A percentile compares a stretch with the other conserved stretches of the same genome.
Evolutionary conservation across 257 asterid genomes (phyloP).

Genomic region (Schizonepeta tenuifolia): DNA sequence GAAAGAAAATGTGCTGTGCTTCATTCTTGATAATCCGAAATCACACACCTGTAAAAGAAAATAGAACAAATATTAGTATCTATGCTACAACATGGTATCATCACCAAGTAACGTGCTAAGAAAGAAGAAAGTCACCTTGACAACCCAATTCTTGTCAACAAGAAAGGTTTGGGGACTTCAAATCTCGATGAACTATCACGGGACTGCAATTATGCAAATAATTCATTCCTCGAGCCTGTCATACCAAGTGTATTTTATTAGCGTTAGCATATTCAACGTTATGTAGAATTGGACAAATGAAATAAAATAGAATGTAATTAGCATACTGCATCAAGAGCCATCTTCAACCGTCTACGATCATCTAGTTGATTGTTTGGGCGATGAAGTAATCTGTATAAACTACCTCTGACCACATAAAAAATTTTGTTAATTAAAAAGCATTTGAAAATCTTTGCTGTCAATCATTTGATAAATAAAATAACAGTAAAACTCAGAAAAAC

Average conservation of each 20-base stretch:
- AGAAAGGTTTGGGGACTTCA: conserved; percentile 98
- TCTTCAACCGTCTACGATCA: conserved; percentile 86
- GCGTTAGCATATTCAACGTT: conserved; percentile 21
- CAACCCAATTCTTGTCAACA: conserved; percentile 97
- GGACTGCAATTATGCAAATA: conserved; percentile 93
- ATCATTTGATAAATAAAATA: conserved; percentile 14
- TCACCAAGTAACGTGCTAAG: too few species aligned
- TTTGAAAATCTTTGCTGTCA: conserved; percentile 6
- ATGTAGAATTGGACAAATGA: conserved; percentile 31
- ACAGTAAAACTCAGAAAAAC: conserved; percentile 1
- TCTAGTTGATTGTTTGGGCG: conserved; percentile 93
- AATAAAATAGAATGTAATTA: conserved; percentile 19
- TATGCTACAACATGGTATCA: conserved; percentile 26
- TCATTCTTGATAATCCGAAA: conserved; percentile 91
- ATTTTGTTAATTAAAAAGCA: conserved; percentile 33
- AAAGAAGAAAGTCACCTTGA: conserved; percentile 75
- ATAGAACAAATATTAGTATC: conserved; percentile 18
- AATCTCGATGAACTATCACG: conserved; percentile 92
- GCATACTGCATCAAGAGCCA: conserved; percentile 97
- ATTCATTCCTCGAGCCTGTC: conserved; percentile 97
- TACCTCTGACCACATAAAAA: conserved; percentile 70
- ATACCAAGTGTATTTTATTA: conserved; percentile 29
- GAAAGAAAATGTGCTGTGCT: conserved; percentile 95
- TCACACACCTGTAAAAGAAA: conserved; percentile 74
- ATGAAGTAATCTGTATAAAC: conserved; percentile 89